Conservation (phyloP, 1,139 yeast species). For the Geotrichum citri-aurantii region DNA sequence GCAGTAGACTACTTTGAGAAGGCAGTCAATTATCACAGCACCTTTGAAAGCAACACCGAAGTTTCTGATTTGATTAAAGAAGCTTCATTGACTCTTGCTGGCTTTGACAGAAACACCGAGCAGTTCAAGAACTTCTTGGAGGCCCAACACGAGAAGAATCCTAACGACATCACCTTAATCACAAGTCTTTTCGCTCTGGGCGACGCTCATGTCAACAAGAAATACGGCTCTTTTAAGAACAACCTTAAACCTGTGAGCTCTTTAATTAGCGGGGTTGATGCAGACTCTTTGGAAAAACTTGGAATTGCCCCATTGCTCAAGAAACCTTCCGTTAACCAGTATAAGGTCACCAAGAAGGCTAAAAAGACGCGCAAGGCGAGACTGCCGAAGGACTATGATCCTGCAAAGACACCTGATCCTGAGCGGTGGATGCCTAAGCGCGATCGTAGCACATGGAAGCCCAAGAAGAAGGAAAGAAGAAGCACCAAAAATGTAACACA, state of each 20-base stretch:
- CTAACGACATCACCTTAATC: constrained; percentile 12
- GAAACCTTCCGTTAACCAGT: constrained; percentile 19
- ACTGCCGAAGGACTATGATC: constrained; percentile 42
- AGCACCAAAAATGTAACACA: constrained; percentile 49
- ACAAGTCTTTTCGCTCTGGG: constrained; percentile 28
- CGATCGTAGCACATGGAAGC: constrained; percentile 77
- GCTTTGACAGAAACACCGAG: constrained; percentile 15
- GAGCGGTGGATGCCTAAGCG: constrained; percentile 92
- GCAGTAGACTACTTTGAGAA: constrained; percentile 19
- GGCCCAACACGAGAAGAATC: constrained; percentile 12
- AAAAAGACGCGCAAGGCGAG: constrained; percentile 34
- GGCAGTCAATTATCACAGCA: constrained; percentile 16
- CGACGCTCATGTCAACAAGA: constrained; percentile 13
- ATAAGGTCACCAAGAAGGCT: constrained; percentile 29
- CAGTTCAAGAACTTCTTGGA: constrained; percentile 18
- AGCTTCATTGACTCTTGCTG: constrained; percentile 23
- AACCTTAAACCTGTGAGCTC: constrained; percentile 22
- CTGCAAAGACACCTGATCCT: constrained; percentile 43
- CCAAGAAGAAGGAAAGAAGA: constrained; percentile 47
- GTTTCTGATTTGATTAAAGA: constrained; percentile 24
- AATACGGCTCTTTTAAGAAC: constrained; percentile 21
- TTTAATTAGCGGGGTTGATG: constrained; percentile 42
- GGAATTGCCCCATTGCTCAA: constrained; percentile 40
- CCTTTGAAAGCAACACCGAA: constrained; percentile 15
- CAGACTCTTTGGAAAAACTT: constrained; percentile 36